These are phyloP conservation scores for Polytolypa hystricis DNA, from an alignment of 2,329 filamentous ascomycete species.

Conservation along the genomic window DNA sequence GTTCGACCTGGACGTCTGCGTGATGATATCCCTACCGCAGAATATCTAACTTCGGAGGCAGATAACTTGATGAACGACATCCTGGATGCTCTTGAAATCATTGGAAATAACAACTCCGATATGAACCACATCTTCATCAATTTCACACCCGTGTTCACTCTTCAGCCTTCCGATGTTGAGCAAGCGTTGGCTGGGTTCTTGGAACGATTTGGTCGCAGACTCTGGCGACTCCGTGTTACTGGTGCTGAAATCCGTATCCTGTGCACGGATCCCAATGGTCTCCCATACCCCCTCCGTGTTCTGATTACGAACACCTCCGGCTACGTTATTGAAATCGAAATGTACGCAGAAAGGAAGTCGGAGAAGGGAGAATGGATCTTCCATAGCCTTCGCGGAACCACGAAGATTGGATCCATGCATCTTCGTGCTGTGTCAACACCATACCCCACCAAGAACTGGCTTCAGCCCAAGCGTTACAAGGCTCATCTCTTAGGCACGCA, in stretches of 20 bases:
- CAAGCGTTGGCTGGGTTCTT: constrained; percentile 89
- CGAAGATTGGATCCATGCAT: constrained; percentile 92
- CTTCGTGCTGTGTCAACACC: constrained; percentile 80
- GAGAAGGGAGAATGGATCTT: constrained; percentile 98
- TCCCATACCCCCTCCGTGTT: constrained; percentile 84
- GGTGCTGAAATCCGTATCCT: constrained; percentile 97
- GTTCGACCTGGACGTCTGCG: constrained; percentile 88
- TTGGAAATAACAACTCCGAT: constrained; percentile 98
- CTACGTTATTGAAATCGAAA: constrained; percentile 93
- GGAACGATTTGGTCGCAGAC: constrained; percentile 87
- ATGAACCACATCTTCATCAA: constrained; percentile 99
- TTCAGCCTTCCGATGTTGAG: constrained; percentile 81
- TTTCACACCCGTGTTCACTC: constrained; percentile 92
- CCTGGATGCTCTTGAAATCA: constrained; percentile 92
- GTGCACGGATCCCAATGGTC: constrained; percentile 84
- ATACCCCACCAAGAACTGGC: constrained; percentile 95
- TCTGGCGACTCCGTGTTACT: constrained; percentile 91
- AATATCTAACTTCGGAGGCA: constrained; percentile 95
- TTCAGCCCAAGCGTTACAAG: constrained; percentile 99
- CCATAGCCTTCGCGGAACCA: constrained; percentile 91
- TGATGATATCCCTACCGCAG: constrained; percentile 95
- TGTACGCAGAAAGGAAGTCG: constrained; percentile 95
- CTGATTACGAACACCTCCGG: constrained; percentile 97
- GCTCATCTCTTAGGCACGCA: constrained; percentile 98
- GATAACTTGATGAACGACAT: constrained; percentile 97